A percentile compares a stretch with the other conserved stretches of the same genome.
Evolutionary conservation across 148 eudicot genomes (phyloP).

Genomic region (Drosera capensis): DNA sequence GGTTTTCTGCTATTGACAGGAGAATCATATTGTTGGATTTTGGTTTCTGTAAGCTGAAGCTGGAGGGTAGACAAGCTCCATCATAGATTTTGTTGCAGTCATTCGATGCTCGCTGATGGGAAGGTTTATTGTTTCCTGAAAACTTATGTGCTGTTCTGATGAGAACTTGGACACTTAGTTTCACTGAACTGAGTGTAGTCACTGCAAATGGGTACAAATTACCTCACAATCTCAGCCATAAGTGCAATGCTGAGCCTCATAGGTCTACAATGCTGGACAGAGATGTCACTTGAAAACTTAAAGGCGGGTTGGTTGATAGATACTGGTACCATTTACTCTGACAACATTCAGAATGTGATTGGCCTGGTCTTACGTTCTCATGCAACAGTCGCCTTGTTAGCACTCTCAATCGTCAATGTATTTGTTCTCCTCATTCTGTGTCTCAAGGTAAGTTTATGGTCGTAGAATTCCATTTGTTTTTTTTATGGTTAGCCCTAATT

Average conservation of each 20-base stretch:
- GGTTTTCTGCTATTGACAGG: too few relatives aligned
- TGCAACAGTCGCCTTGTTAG: constrained; percentile 50
- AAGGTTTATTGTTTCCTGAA: background rate
- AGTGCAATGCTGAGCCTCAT: constrained; percentile 57
- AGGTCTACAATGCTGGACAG: constrained; percentile 73
- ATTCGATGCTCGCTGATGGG: background rate
- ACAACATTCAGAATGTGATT: constrained; percentile 26
- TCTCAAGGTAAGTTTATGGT: constrained; percentile 44
- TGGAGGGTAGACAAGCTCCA: background rate
- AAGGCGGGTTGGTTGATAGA: constrained; percentile 42
- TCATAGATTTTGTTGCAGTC: background rate
- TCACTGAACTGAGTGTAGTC: constrained; percentile 13
- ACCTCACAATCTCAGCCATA: constrained; percentile 54
- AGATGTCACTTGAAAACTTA: constrained; percentile 47
- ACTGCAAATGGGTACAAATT: constrained; percentile 60
- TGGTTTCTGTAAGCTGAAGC: too few relatives aligned
- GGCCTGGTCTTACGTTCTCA: constrained; percentile 59
- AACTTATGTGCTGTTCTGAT: constrained; percentile 26
- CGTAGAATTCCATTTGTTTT: background rate
- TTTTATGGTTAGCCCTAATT: background rate
- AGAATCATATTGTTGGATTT: too few relatives aligned
- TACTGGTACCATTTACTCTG: constrained; percentile 27
- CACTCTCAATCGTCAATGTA: constrained; percentile 37
- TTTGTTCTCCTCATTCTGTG: constrained; percentile 47
- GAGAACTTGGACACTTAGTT: constrained; percentile 26